Base-by-base conservation (phyloP, 805 yeast species). In the Candida ortonii region DNA sequence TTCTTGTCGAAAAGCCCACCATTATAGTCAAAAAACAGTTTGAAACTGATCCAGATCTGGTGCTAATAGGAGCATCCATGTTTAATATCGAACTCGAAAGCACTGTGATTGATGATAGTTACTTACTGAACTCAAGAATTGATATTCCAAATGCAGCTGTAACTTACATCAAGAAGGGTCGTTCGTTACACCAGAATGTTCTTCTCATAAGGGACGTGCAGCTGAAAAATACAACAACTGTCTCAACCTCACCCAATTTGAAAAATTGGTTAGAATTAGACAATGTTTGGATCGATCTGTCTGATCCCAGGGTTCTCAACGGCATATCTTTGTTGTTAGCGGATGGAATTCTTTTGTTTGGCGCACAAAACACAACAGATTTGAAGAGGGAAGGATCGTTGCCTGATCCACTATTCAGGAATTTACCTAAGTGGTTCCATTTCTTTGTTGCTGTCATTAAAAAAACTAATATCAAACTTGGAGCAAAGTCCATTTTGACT, bases 1-100 rank as follows among this genome's bases (percentile, higher is more conserved):
- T 58, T 2, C 33, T 54, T 0, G 26, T 57, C 5, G 61, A 57
- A 20, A 46, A 51, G n/a, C 63, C 63, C 4, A 43, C 47, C 1
- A 7, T 55, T 10, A 35, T 58, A 4, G 28, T 55, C 4, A 57
- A 53, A 37, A 41, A 47, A 4, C 22, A 19, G 2, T 25, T 32
- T 11, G 29, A 33, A 11, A 34, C 44, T 11, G 36, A 38, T 18
- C 31, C 48, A 5, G 51, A 54, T 17, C 38, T 57, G 34, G 17
- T 46, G 2, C 38, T 50, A 13, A 20, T 48, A 2, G 41, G 46
- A 7, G 44, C 55, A 0, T 57, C 61, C 3, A 30, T 52, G 33
- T 22, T 53, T 10, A 44, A 39, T 29, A 3, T 48, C 5, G 58
- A 52, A 16, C 21, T 43, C 5, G 30, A 41, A 16, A 22, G 44